A percentile compares a stretch with the other conserved stretches of the same genome.
These are phyloP conservation scores for Saturnispora kantuleensis DNA, from an alignment of 805 yeast genomes.

Conservation along the genomic window DNA sequence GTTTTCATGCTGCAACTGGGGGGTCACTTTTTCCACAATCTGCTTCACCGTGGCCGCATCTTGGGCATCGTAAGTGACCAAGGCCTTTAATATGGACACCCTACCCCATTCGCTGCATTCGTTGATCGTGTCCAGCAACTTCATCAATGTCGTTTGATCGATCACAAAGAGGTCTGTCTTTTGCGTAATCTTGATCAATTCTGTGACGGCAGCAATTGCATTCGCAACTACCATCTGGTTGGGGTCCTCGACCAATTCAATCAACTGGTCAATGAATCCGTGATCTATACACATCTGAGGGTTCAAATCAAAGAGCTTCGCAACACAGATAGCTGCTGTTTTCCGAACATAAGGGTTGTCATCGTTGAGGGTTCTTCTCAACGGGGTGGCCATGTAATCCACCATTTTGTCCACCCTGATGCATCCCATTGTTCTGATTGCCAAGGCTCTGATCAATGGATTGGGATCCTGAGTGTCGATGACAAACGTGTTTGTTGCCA, in stretches of 20 bases:
- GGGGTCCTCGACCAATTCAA: constrained; percentile 64
- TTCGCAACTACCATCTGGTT: constrained; percentile 98
- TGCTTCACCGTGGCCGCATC: constrained; percentile 63
- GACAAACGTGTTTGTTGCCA: constrained; percentile 96
- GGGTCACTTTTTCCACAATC: constrained; percentile 80
- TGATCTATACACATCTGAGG: constrained; percentile 74
- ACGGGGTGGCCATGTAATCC: constrained; percentile 87
- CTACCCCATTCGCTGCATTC: constrained; percentile 99
- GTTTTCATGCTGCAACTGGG: constrained; percentile 94
- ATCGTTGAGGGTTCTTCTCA: constrained; percentile 74
- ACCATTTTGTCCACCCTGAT: constrained; percentile 91
- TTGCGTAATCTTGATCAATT: constrained; percentile 38
- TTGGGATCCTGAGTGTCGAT: constrained; percentile 93
- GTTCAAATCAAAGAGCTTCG: constrained; percentile 82
- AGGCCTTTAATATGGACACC: constrained; percentile 73
- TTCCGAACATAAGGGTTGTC: constrained; percentile 96
- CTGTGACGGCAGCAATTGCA: constrained; percentile 77
- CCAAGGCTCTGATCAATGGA: constrained; percentile 90
- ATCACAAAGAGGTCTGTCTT: constrained; percentile 27
- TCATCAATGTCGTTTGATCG: constrained; percentile 37
- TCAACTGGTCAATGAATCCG: constrained; percentile 67
- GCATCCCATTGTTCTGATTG: constrained; percentile 98
- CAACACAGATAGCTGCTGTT: constrained; percentile 96
- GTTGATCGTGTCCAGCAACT: constrained; percentile 72
- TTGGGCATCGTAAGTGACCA: constrained; percentile 57